Base-by-base conservation (phyloP, 2,329 filamentous ascomycete species). In the Colletotrichum caudatum region DNA sequence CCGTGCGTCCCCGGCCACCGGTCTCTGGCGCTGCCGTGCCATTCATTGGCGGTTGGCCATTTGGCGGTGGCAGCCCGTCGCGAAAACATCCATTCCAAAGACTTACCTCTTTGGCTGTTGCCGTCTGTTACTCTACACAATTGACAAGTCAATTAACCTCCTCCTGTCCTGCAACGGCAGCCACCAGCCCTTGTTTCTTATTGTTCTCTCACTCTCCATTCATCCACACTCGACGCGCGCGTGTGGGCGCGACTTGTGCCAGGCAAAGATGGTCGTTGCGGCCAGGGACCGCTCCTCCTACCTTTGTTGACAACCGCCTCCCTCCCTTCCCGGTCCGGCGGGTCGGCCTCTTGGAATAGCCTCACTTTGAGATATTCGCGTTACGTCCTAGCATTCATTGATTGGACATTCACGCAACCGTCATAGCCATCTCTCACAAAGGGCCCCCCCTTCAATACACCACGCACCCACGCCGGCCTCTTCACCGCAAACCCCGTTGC, bases 81-180 rank as follows among this genome's bases (percentile, higher is more conserved):
- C 61, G 70, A 72, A 72, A 72, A 72, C 70, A 72, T 71, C 62
- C 70, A 72, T 71, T 66, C 60, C 67, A 46, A 39, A 50, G 50
- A 54, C 26, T 29, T 29, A 29, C 29, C 44, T 61, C 54, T 35
- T 54, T 51, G 33, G 33, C 54, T 44, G 64, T 72, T 60, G 66
- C 61, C n/a, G 64, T 39, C 4, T 20, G 54, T 39, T 18, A 6
- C 35, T 39, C 35, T 39, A 35, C n/a, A 57, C 35, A 39, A 14
- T 35, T 39, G 35, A 66, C 66, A 62, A 39, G 33, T 23, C 29
- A 41, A 64, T 69, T 50, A 39, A 64, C 14, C 9, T 11, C 3
- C 53, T 33, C 46, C 9, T 26, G 46, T 37, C 33, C 39, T 44
- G 50, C 58, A 59, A 48, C 46, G 37, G 37, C 37, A 41, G 18